These are phyloP conservation scores for Phoma sp. DNA, from an alignment of 2,329 filamentous ascomycete species.

Conservation along the genomic window DNA sequence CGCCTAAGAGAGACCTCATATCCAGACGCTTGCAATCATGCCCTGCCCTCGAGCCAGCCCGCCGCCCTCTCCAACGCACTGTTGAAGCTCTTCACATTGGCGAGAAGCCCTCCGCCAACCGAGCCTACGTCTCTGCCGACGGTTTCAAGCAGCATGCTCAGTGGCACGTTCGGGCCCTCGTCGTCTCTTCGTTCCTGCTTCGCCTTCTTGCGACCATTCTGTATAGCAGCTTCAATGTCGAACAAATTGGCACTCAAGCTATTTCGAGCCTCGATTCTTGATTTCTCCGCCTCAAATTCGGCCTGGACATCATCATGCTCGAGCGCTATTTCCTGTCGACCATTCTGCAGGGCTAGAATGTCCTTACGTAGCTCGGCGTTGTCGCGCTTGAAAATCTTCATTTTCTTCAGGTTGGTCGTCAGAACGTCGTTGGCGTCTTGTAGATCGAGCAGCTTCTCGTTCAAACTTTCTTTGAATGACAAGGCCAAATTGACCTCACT, in stretches of 20 bases:
- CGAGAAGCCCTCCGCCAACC: constrained; percentile 41
- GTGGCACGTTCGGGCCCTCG: constrained; percentile 41
- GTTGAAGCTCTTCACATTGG: constrained; percentile 43
- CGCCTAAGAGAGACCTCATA: constrained; percentile 5
- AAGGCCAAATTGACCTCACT: constrained; percentile 57
- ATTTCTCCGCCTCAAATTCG: constrained; percentile 35
- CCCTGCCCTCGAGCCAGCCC: constrained; percentile 44
- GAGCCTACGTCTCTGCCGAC: constrained; percentile 39
- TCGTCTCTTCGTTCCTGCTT: constrained; percentile 36
- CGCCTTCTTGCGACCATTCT: constrained; percentile 42
- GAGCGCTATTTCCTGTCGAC: constrained; percentile 57
- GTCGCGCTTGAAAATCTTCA: constrained; percentile 54
- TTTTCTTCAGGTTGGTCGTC: constrained; percentile 53
- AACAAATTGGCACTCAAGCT: constrained; percentile 41
- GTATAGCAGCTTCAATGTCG: constrained; percentile 47
- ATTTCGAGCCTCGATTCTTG: constrained; percentile 32
- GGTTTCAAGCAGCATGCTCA: constrained; percentile 41
- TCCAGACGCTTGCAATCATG: constrained; percentile 17
- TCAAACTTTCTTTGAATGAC: constrained; percentile 56
- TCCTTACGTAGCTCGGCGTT: constrained; percentile 55
- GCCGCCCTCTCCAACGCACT: constrained; percentile 42
- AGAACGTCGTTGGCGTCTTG: constrained; percentile 61
- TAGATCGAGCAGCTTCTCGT: constrained; percentile 58
- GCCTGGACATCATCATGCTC: constrained; percentile 57
- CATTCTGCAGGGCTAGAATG: constrained; percentile 55